Evolutionary conservation across 2,329 filamentous ascomycete species (phyloP).

Genomic region (Tolypocladium sp.): DNA sequence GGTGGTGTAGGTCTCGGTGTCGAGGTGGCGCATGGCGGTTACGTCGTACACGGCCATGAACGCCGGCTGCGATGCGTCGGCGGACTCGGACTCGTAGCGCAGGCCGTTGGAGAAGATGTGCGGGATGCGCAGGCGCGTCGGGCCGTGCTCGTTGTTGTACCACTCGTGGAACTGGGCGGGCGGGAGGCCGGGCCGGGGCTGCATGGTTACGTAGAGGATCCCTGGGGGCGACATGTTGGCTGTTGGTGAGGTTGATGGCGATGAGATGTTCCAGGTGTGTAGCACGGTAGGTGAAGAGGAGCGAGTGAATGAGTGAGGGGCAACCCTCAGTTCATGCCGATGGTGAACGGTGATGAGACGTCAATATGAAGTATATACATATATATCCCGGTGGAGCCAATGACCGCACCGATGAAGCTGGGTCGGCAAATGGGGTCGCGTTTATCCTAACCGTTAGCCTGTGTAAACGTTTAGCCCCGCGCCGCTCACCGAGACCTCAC

Average conservation of each 20-base stretch:
- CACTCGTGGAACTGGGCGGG: constrained; percentile 74
- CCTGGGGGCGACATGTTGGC: constrained; percentile 41
- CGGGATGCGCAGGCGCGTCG: constrained; percentile 65
- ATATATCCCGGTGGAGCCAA: not conserved
- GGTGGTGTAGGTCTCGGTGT: constrained; percentile 58
- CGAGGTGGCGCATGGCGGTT: constrained; percentile 61
- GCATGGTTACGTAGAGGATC: constrained; percentile 80
- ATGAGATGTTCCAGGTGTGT: no score
- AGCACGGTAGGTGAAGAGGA: not conserved
- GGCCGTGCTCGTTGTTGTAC: constrained; percentile 92
- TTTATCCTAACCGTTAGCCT: constrained; percentile 4
- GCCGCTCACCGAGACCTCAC: constrained; percentile 4
- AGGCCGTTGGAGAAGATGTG: constrained; percentile 69
- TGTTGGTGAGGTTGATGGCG: not conserved
- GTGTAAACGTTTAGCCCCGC: constrained; percentile 16
- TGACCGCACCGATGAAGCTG: not conserved
- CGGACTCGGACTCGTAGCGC: constrained; percentile 62
- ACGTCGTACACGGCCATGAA: constrained; percentile 81
- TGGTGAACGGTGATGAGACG: not conserved
- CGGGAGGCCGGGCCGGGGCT: constrained; percentile 58
- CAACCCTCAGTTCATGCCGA: not conserved
- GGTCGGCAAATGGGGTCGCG: not conserved
- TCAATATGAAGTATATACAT: not conserved
- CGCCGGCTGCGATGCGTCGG: constrained; percentile 52
- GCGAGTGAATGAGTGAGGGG: not conserved